Evolutionary conservation across 352 stramenopile species (phyloP), one percentile per base, ranked within the genome.

Genomic region (Phytophthora crassamura): DNA sequence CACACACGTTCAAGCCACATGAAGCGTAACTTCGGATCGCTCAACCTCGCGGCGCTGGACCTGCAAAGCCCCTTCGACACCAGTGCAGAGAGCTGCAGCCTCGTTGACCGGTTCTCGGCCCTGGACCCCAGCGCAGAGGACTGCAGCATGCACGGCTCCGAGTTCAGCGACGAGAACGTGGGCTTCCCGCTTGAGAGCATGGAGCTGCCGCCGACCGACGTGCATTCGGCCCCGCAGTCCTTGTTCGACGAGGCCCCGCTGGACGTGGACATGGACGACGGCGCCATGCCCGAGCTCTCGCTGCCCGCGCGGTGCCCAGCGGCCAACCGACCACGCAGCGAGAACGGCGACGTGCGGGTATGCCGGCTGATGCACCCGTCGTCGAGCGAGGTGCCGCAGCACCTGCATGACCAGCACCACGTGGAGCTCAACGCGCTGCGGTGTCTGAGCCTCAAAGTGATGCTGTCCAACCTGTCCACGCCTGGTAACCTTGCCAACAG

Each of bases 371-470:
- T 70, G 54, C 52, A 61, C 3, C 39, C 67, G 15, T 32, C 72
- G 30, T 46, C 53, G 33, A 39, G 59, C 18, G 54, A 79, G 58
- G 46, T 69, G 43, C 69, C 68, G 39, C 64, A 67, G 40, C 67
- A 72, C 50, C 33, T 77, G 36, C 62, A 73, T 9, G 64, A 78
- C 25, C 73, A 78, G 40, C 73, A 82, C 56, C 52, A 80, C 50
- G 42, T 75, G 46, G 77, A 86, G 63, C 64, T 86, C 25, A 72
- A 80, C 53, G 74, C 77, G 42, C 66, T 86, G 57, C 54, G 77
- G 57, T 83, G 77, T 80, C 61, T 86, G 22, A 80, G 72, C 16
- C 72, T 86, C 57, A 86, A 86, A 62, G 45, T 82, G 30, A 86
- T 86, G 77, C 69, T 86, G n/a, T 78, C 71, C 16, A 77, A 74